A percentile compares a stretch with the other conserved stretches of the same genome.
These are phyloP conservation scores for Neltuma alba DNA, from an alignment of 306 rosid genomes.

Conservation along the genomic window DNA sequence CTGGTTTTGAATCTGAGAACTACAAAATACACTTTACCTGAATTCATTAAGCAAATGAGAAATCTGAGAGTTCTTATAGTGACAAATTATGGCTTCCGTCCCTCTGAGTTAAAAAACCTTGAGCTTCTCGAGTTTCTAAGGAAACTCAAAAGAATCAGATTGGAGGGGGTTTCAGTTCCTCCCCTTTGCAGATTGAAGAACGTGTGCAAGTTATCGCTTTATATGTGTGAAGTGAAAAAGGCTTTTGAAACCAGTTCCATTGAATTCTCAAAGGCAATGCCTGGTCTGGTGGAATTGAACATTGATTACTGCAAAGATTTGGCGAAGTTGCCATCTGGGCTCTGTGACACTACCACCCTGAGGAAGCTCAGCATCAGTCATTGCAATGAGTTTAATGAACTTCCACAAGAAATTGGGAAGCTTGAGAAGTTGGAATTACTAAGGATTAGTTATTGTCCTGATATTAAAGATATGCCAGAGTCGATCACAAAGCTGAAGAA, in stretches of 20 bases:
- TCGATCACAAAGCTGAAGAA: not conserved
- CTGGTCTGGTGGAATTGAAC: slow-evolving; percentile 2
- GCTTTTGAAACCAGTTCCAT: not conserved
- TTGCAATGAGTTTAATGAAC: not conserved
- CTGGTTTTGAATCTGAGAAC: not conserved
- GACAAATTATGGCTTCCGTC: slow-evolving; percentile 37
- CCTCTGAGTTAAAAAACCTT: slow-evolving; percentile 14
- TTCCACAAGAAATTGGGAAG: not conserved
- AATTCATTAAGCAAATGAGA: not conserved
- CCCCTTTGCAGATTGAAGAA: not conserved
- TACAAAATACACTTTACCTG: not conserved
- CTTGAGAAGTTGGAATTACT: slow-evolving; percentile 1
- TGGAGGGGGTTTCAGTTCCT: not conserved
- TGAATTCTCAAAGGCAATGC: not conserved
- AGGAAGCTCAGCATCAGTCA: slow-evolving; percentile 6
- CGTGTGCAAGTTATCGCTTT: not conserved
- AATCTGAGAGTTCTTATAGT: slow-evolving; percentile 12
- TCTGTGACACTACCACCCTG: not conserved
- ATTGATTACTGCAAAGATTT: slow-evolving; percentile 9
- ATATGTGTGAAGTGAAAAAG: not conserved
- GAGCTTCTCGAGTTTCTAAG: slow-evolving; percentile 13
- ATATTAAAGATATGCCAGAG: not conserved
- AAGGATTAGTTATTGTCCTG: not conserved
- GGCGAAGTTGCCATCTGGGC: slow-evolving; percentile 10
- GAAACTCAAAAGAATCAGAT: slow-evolving; percentile 13